Evolutionary conservation across 257 asterid species (phyloP).

Genomic region (Salvia hispanica): DNA sequence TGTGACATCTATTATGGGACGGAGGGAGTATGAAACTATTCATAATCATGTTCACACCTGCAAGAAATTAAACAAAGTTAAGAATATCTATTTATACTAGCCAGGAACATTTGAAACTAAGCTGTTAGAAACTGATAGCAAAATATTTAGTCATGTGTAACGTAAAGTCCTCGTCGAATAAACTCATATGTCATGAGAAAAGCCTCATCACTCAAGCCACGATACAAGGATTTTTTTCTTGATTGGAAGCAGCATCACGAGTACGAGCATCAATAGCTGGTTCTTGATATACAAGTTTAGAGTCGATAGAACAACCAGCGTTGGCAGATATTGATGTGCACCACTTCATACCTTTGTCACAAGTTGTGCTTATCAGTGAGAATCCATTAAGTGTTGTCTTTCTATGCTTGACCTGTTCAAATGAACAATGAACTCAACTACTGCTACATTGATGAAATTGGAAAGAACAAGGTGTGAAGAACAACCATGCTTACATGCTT

Average conservation of each 20-base stretch:
- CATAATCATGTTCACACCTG: slow-evolving; percentile 5
- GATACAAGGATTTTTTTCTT: slow-evolving; percentile 36
- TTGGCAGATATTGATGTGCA: slow-evolving; percentile 38
- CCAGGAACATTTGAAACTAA: background rate
- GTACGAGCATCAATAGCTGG: slow-evolving; percentile 34
- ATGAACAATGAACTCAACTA: slow-evolving; percentile 24
- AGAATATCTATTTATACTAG: background rate
- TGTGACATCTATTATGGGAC: too few species aligned
- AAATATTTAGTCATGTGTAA: too few species aligned
- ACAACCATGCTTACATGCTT: slow-evolving; percentile 36
- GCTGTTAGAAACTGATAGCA: too few species aligned
- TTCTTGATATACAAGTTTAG: slow-evolving; percentile 44
- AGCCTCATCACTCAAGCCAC: background rate
- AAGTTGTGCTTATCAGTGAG: slow-evolving; percentile 30
- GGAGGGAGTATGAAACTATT: background rate
- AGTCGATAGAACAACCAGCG: slow-evolving; percentile 32
- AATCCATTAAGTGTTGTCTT: slow-evolving; percentile 32
- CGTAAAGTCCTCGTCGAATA: background rate
- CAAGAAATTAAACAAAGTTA: slow-evolving; percentile 4
- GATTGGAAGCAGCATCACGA: slow-evolving; percentile 44
- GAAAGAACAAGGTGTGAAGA: background rate
- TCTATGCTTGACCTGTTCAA: slow-evolving; percentile 49
- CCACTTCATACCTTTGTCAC: slow-evolving; percentile 31
- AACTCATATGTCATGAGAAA: background rate
- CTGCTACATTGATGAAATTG: background rate